Base-by-base conservation (phyloP, 306 rosid genomes). In the Acacia acuminata region DNA sequence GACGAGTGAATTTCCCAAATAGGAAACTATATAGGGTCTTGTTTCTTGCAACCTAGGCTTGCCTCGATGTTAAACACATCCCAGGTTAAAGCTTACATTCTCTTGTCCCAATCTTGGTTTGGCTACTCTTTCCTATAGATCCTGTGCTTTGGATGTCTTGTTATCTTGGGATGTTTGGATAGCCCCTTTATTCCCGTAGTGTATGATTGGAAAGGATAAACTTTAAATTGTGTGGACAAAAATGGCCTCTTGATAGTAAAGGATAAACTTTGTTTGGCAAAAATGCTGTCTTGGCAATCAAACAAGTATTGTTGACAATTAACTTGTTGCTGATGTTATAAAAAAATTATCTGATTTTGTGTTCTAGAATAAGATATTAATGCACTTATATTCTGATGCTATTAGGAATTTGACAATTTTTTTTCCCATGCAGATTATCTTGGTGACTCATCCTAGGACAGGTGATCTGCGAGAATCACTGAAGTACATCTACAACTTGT, bases 371-470 rank as follows among this genome's bases (percentile, higher is more conserved):
- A 48, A 72, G 61, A 71, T 44, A 13, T 27, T 66, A 40, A 30
- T 66, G 15, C 27, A 20, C 30, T 56, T 71, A 75, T 51, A 38
- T 75, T 6, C 5, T 15, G 82, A 24, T 30, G 27, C 51, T 68
- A 48, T 61, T 71, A 40, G 78, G 65, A 81, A 36, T 50, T 71
- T 51, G n/a, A 47, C 72, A 43, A 47, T 84, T 81, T 51, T 38
- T 51, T 51, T 51, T 63, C 60, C 22, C 69, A 22, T 87, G 84
- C 91, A 96, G 99, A 87, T 96, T 75, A 94, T 96, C 73, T 86
- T 96, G 90, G 93, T 96, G 65, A 96, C 98, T 79, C 96, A 96
- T 91, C 97, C 97, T 40, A 85, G 94, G 89, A 94, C 96, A 43
- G 88, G 98, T 61, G 99, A 94, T 74, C 83, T 94, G n/a, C 91